phyloP scores from a whole-genome alignment of 2,329 filamentous ascomycete genomes.

The Penicillium sp. region DNA sequence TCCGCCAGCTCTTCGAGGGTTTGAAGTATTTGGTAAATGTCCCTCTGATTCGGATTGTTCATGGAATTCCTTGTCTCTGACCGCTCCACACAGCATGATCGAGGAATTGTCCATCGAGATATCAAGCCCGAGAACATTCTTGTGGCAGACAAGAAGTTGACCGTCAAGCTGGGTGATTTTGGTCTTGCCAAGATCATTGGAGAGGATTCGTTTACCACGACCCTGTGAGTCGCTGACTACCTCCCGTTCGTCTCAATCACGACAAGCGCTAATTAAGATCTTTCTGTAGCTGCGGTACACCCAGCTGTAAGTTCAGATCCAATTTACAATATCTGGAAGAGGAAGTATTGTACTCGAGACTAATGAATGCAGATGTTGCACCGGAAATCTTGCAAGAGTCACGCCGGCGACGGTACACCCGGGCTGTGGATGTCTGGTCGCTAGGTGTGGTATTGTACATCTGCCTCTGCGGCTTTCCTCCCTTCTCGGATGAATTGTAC shows the following conservation, averaged over 20 bases:
- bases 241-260: neutral
- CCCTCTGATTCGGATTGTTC: neutral
- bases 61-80: slow-evolving; percentile 7
- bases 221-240: slow-evolving; percentile 60
- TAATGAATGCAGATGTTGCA: slow-evolving; percentile 67
- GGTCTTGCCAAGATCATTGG: slow-evolving; percentile 98
- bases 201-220: slow-evolving; percentile 96
- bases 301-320: slow-evolving; percentile 64
- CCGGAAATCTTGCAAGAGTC: slow-evolving; percentile 89
- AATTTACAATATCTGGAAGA: neutral
- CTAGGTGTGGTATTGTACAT: slow-evolving; percentile 98
- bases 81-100: slow-evolving; percentile 73
- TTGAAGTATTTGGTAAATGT: slow-evolving; percentile 85
- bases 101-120: slow-evolving; percentile 94
- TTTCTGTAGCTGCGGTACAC: slow-evolving; percentile 72
- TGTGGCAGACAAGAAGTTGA: slow-evolving; percentile 78
- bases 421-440: slow-evolving; percentile 95
- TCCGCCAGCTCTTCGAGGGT: slow-evolving; percentile 87
- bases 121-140: slow-evolving; percentile 98
- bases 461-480: slow-evolving; percentile 93
- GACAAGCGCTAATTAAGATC: slow-evolving; percentile 25
- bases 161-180: slow-evolving; percentile 93
- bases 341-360: slow-evolving; percentile 3
- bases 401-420: slow-evolving; percentile 83
- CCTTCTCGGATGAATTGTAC: slow-evolving; percentile 92